phyloP scores from a whole-genome alignment of 2,329 filamentous ascomycete species.

The Pseudocercospora vitis region DNA sequence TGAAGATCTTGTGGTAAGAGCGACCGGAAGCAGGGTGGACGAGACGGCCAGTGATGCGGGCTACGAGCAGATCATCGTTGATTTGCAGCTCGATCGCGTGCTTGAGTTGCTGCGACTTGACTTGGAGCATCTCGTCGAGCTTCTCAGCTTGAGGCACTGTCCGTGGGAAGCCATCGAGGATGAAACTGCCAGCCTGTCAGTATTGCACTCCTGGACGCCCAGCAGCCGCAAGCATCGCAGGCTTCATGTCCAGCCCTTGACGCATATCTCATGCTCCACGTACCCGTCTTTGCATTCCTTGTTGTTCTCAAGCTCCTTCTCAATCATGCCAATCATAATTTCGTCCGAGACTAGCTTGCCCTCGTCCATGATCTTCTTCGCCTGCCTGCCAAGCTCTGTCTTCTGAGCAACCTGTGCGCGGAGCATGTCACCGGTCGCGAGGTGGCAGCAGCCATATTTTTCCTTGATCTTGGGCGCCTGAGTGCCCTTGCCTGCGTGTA shows the following conservation, averaged over 20 bases:
- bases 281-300: conserved; percentile 95
- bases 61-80: conserved; percentile 88
- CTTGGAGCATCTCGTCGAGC: conserved; percentile 84
- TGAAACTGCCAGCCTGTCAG: conserved; percentile 66
- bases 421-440: conserved; percentile 98
- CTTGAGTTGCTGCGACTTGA: conserved; percentile 79
- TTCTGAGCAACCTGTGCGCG: conserved; percentile 98
- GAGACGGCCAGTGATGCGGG: conserved; percentile 93
- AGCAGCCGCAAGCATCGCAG: neutral
- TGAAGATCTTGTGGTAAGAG: conserved; percentile 98
- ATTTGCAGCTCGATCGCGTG: conserved; percentile 97
- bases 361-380: conserved; percentile 99
- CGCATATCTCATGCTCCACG: conserved; percentile 35
- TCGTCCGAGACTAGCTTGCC: conserved; percentile 97
- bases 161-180: conserved; percentile 96
- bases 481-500: conserved; percentile 83
- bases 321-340: conserved; percentile 99
- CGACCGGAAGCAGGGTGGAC: conserved; percentile 94
- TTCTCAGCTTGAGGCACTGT: conserved; percentile 94
- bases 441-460: conserved; percentile 93
- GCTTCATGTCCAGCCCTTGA: conserved; percentile 8
- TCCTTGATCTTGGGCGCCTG: conserved; percentile 98
- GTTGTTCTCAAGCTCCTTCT: conserved; percentile 92
- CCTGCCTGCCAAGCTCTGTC: conserved; percentile 88
- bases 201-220: neutral